Evolutionary conservation across 148 eudicot species (phyloP), one percentile per base, ranked within the genome.

Genomic region (Chenopodium album): DNA sequence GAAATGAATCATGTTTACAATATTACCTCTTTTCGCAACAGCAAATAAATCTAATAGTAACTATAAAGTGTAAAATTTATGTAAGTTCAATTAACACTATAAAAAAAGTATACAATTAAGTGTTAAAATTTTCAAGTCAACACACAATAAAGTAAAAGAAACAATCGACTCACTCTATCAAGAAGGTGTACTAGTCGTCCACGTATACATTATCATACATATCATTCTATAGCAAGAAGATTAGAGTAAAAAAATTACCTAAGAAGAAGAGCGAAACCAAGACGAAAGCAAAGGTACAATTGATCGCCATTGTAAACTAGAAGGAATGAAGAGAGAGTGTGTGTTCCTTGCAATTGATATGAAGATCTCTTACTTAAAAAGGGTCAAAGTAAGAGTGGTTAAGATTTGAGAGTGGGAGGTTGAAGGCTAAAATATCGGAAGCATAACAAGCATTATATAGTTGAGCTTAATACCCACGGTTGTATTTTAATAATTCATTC

Each of bases 281-380:
- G 59, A 56, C 1, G 77, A 80, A 23, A 54, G 72, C 46, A 11
- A 60, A 80, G 54, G 37, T 59, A 19, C 10, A 37, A 28, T 80
- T 80, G 76, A 80, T 56, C 47, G 26, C 71, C 82, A 80, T 78
- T 56, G 64, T 56, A 1, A 16, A 56, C 6, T 12, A 64, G 72
- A 5, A 48, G 52, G 14, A 12, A 56, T 32, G n/a, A 5, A 9
- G 37, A 2, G 23, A 26, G 50, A 2, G 1, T 34, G 23, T 1
- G 16, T 13, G 62, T 56, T 14, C 22, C 22, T 56, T 14, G 62
- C 2, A 56, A 22, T 56, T 17, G 62, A 56, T 56, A 56, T 56
- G 22, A 56, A 14, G 62, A 56, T 56, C 22, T 14, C 16, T 56
- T 19, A 14, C 20, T 14, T 56, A 56, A 56, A 17, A 56, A 23